Evolutionary conservation across 345 rosid species (phyloP), one percentile per base, ranked within the genome.

Genomic region (Eucalyptus marginata): DNA sequence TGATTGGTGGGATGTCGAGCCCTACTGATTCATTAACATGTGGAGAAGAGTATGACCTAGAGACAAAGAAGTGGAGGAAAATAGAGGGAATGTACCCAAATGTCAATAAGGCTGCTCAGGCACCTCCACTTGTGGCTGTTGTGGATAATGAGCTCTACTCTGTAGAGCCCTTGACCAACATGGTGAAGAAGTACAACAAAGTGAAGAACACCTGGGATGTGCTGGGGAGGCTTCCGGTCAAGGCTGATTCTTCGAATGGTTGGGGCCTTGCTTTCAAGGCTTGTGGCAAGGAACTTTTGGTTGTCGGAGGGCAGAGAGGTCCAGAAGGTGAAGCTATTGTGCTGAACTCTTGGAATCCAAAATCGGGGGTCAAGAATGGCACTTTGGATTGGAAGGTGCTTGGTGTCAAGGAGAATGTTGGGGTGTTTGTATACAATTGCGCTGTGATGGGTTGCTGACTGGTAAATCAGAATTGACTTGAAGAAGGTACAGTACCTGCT

Each of bases 261-360:
- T 96, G 98, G 98, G 98, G 98, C 6, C 89, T 96, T 86, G 98
- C 98, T 46, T 96, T 96, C 88, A 96, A 96, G 90, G 96, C 98
- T n/a, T 96, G 94, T 13, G 98, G 97, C 46, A 91, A 91, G 16
- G 91, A 93, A 54, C 90, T 96, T 89, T 90, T 96, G 89, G 95
- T 96, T 86, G 93, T 95, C 76, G 97, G 97, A 10, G 97, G 98
- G 89, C 97, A 96, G 76, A 88, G 93, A 87, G 96, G 98, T 31
- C 90, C 93, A 12, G 90, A 95, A 81, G 97, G 97, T 2, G 98
- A 95, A 89, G 92, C 94, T 47, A 91, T 95, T 62, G 97, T 95
- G 90, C 94, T 96, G 58, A 94, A 94, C 92, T 93, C 97, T 14
- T 96, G 98, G 98, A 89, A 90, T 94, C 98, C 98, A 8, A 92